Evolutionary conservation across 2,329 filamentous ascomycete species (phyloP), one percentile per base, ranked within the genome.

Genomic region (Aspergillus fructus): DNA sequence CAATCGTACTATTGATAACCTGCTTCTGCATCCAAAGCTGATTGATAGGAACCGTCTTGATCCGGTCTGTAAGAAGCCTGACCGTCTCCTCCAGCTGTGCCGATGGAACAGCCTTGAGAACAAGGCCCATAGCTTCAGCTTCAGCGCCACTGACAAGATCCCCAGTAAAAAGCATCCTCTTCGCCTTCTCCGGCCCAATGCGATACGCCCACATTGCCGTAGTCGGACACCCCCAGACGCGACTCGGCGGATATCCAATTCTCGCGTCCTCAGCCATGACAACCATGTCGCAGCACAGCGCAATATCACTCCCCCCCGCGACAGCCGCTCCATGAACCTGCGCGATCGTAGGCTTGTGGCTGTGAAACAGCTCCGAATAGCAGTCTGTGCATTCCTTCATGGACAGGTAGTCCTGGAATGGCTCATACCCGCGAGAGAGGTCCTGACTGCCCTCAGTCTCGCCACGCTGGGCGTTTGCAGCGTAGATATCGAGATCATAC

Each of bases 141-240:
- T 56, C 53, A 9, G 24, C 17, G 7, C 56, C 56, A 33, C 56
- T 59, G 5, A 59, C 34, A 8, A 59, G 24, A 46, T 59, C 56
- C 5, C 56, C 56, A 3, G 56, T 59, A 15, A 59, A 59, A 3
- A 59, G 42, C 57, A 59, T 59, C 13, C 57, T 33, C n/a, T 59
- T 59, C 5, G 57, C 57, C 34, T 53, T 57, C 9, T 59, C 58
- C 8, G 48, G 27, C 1, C 54, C 54, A 13, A 57, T 33, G 3
- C 58, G 49, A 21, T 47, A 59, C n/a, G 58, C 53, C 58, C 58
- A 59, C 49, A 59, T 59, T 1, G 53, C 58, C 5, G 53, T 57
- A 2, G 56, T 59, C 12, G 52, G 52, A 52, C 56, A 59, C 11
- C 52, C 56, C 52, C 52, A 59, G 2, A 53, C 58, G 12, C 58